phyloP scores from a whole-genome alignment of 148 eudicot species.

The Rhododendron kiyosumense region DNA sequence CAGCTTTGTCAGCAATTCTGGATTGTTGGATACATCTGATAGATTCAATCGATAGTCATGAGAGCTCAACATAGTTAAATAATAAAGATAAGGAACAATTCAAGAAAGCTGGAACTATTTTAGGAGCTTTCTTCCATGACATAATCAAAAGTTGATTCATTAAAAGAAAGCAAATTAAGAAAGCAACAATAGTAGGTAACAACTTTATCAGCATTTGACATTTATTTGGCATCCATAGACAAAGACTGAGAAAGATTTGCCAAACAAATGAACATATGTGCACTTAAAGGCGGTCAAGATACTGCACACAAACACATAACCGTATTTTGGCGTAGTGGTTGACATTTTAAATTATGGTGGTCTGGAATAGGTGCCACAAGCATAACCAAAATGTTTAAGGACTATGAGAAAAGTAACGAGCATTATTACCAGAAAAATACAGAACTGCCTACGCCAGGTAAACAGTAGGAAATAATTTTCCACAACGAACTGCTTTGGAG shows the following conservation, averaged over 20 bases:
- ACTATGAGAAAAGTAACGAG: no score
- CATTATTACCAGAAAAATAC: no score
- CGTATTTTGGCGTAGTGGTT: no score
- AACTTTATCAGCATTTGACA: background rate
- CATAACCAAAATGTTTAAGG: no score
- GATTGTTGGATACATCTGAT: constrained; percentile 83
- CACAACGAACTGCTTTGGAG: no score
- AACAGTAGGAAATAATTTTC: no score
- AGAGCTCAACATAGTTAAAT: background rate
- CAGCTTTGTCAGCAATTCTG: constrained; percentile 71
- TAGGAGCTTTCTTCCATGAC: background rate
- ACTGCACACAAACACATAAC: background rate
- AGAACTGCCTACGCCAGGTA: no score
- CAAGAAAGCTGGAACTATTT: background rate
- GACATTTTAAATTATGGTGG: no score
- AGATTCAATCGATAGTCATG: background rate
- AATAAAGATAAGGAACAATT: background rate
- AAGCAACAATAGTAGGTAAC: background rate
- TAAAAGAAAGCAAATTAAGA: background rate
- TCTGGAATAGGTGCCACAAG: no score
- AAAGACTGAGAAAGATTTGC: background rate
- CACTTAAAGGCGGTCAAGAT: background rate
- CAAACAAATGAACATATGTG: background rate
- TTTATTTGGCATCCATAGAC: background rate
- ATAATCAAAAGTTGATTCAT: background rate